Conservation (phyloP, 495 filamentous ascomycete species). For the Penicillium antarcticum region DNA sequence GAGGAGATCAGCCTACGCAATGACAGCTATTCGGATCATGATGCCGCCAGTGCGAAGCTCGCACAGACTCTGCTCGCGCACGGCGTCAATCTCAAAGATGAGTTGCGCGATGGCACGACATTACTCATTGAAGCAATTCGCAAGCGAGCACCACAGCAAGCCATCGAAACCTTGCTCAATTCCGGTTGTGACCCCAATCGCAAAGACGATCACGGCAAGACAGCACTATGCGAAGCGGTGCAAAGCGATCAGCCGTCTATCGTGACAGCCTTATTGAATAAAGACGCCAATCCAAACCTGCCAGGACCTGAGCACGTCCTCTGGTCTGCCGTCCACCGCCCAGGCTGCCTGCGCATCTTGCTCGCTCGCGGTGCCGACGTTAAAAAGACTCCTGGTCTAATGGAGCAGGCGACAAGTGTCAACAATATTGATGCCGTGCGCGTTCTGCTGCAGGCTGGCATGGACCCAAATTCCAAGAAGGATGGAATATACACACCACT, state of each 20-base stretch:
- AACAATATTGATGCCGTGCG: conserved; percentile 40
- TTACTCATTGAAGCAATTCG: conserved; percentile 45
- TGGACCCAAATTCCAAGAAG: conserved; percentile 52
- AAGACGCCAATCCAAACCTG: conserved; percentile 53
- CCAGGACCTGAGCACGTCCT: conserved; percentile 48
- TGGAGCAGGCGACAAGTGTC: conserved; percentile 53
- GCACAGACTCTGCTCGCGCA: conserved; percentile 45
- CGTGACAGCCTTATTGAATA: conserved; percentile 45
- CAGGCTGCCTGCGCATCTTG: conserved; percentile 46
- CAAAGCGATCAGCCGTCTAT: conserved; percentile 46
- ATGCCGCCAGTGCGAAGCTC: conserved; percentile 33
- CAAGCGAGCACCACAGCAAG: conserved; percentile 34
- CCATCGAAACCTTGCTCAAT: conserved; percentile 46
- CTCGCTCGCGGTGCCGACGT: conserved; percentile 48
- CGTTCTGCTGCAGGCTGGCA: conserved; percentile 45
- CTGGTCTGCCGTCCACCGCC: conserved; percentile 53
- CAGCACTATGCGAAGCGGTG: conserved; percentile 52
- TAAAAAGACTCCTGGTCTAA: conserved; percentile 45
- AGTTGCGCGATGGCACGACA: conserved; percentile 43
- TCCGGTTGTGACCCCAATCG: conserved; percentile 48
- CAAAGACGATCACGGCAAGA: conserved; percentile 50
- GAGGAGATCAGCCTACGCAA: conserved; percentile 1
- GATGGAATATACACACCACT: conserved; percentile 55
- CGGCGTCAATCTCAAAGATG: conserved; percentile 40
- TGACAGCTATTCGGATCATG: neutral